A percentile compares a stretch with the other conserved stretches of the same genome.
Conservation (phyloP, 140 eudicot genomes). For the Oenanthe javanica region DNA sequence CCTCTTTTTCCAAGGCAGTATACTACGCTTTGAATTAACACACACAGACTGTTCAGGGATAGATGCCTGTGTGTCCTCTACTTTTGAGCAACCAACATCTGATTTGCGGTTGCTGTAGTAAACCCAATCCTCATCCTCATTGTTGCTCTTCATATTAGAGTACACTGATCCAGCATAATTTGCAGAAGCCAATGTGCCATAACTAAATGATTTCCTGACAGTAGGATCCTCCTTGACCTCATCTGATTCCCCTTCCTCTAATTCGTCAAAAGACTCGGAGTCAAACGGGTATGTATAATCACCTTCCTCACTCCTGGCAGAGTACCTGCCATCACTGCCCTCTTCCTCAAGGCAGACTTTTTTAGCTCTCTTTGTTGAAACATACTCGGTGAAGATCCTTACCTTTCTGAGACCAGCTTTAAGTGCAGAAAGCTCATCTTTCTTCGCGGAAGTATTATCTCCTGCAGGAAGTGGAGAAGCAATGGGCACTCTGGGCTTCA, state of each 20-base stretch:
- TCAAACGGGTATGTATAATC: constrained; percentile 57
- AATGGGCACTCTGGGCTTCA: constrained; percentile 34
- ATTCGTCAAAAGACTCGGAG: constrained; percentile 68
- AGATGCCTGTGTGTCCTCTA: constrained; percentile 37
- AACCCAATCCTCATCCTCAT: constrained; percentile 57
- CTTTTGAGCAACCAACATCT: constrained; percentile 54
- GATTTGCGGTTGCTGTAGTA: constrained; percentile 80
- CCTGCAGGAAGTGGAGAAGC: constrained; percentile 34
- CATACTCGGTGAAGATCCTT: constrained; percentile 64
- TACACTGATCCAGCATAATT: constrained; percentile 50
- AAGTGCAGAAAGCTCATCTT: constrained; percentile 78
- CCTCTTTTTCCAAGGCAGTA: constrained; percentile 91
- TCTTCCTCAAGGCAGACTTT: constrained; percentile 59
- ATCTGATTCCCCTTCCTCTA: constrained; percentile 56
- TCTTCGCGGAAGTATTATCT: constrained; percentile 48
- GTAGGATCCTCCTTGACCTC: constrained; percentile 45
- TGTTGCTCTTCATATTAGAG: constrained; percentile 24
- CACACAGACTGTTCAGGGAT: constrained; percentile 34
- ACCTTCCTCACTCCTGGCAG: constrained; percentile 71
- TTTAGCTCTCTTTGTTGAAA: constrained; percentile 66
- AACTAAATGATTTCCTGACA: constrained; percentile 74
- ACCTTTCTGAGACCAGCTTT: constrained; percentile 89
- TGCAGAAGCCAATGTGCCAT: constrained; percentile 79
- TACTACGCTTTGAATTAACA: constrained; percentile 55
- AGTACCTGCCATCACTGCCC: constrained; percentile 54